phyloP scores from a whole-genome alignment of 371 early-diverging fungal species.

The Funneliformis caledonium region DNA sequence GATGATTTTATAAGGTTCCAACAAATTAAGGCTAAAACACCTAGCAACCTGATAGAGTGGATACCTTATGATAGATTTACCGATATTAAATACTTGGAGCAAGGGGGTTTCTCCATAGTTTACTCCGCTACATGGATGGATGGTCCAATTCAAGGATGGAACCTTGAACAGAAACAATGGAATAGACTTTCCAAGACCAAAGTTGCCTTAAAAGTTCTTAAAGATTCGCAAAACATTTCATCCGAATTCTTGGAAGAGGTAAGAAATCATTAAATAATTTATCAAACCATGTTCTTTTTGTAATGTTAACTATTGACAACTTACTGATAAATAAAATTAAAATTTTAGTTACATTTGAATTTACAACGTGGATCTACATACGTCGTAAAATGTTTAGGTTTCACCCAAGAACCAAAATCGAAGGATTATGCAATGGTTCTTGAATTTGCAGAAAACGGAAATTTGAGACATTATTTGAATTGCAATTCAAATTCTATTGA shows the following conservation, averaged over 20 bases:
- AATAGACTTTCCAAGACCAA: neutral
- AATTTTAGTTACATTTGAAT: neutral
- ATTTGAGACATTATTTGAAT: neutral
- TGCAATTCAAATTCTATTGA: neutral
- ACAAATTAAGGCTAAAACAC: neutral
- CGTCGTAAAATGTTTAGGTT: constrained; percentile 4
- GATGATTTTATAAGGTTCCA: neutral
- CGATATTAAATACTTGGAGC: neutral
- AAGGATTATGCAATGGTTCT: neutral
- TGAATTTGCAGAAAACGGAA: constrained; percentile 14
- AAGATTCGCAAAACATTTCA: neutral
- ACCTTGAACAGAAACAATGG: neutral
- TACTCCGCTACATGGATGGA: constrained; percentile 2
- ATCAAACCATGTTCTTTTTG: too few relatives aligned
- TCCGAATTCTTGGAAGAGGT: constrained; percentile 1
- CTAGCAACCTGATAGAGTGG: neutral
- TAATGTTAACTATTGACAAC: too few relatives aligned
- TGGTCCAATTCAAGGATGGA: constrained; percentile 24
- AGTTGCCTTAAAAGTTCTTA: constrained; percentile 1
- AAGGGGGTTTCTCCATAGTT: constrained; percentile 15
- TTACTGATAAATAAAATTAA: too few relatives aligned
- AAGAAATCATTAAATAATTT: neutral
- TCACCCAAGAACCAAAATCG: neutral
- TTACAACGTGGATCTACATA: neutral
- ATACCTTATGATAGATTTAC: neutral